Percentiles rank a stretch among this genome's conserved stretches.
These are phyloP conservation scores for Pythium dissotocum DNA, from an alignment of 352 stramenopile species.

Conservation along the genomic window DNA sequence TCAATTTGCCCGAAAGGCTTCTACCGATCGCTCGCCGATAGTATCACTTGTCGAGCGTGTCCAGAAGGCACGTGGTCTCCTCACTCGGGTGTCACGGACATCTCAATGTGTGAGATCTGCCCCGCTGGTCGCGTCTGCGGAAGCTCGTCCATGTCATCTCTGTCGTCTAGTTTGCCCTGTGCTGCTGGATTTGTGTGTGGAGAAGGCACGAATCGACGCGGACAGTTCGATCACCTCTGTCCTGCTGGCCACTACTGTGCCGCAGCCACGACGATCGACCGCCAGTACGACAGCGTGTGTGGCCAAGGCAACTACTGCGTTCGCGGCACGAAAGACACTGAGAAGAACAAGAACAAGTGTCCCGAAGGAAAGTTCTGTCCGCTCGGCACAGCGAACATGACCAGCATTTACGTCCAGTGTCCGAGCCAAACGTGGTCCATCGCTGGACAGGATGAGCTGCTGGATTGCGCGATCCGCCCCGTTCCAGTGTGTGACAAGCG, in stretches of 20 bases:
- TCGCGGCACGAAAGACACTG: conserved; percentile 85
- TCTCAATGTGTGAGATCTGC: conserved; percentile 95
- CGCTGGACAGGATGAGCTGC: conserved; percentile 75
- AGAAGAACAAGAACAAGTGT: conserved; percentile 92
- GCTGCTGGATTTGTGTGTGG: conserved; percentile 94
- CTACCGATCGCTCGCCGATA: conserved; percentile 95
- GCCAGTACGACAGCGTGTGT: conserved; percentile 90
- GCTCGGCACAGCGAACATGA: conserved; percentile 80
- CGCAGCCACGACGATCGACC: conserved; percentile 71
- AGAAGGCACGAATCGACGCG: conserved; percentile 87
- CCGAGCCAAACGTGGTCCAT: conserved; percentile 89
- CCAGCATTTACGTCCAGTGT: conserved; percentile 87
- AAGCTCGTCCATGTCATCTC: conserved; percentile 84
- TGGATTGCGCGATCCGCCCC: conserved; percentile 86
- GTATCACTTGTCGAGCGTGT: conserved; percentile 93
- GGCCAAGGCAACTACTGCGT: conserved; percentile 88
- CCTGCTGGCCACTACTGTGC: conserved; percentile 91
- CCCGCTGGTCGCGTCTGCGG: conserved; percentile 93
- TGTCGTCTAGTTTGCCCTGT: conserved; percentile 86
- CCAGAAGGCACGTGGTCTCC: conserved; percentile 94
- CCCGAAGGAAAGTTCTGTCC: conserved; percentile 93
- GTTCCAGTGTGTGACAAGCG: conserved; percentile 95
- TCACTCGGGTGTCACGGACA: conserved; percentile 91
- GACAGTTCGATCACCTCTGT: conserved; percentile 93
- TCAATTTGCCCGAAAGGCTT: conserved; percentile 92